Base-by-base conservation (phyloP, 2,329 filamentous ascomycete genomes). In the Cercospora sp. region DNA sequence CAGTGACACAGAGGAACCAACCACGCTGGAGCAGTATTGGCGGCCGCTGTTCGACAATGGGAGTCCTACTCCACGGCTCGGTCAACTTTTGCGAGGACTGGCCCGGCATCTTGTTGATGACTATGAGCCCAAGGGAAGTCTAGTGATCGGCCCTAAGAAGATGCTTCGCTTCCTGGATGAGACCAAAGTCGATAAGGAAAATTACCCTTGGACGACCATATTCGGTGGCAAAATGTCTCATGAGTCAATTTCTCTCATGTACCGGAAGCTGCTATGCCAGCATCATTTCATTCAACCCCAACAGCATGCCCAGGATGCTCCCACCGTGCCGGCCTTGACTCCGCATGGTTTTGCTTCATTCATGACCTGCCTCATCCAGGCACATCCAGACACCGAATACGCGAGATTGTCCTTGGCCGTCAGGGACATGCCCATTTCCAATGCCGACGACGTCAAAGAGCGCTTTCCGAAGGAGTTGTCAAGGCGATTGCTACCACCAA, bases 401-500 rank as follows among this genome's bases (percentile, higher is more conserved):
- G 84, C 86, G 51, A 87, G 93, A 9, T 82, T 97, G 4, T 83
- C 87, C 53, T 88, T 86, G 66, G 87, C 92, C 23, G 86, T 94
- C 3, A 78, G 87, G 3, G 85, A 89, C 55, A 87, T 94, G 79
- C 90, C 92, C 0, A 90, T 96, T 73, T 88, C 78, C 73, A 87
- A 89, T 64, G 84, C 88, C 0, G 83, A 85, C 64, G 86, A 90
- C 59, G 86, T 84, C 70, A 87, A 86, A 10, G 91, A 94, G 78
- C 84, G 91, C 2, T 89, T 96, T 64, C 93, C 93, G 0, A 93
- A 92, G 71, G 89, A 93, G 72, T 84, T 96, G 2, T 89, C 91
- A 0, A 84, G 92, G 48, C 85, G 90, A 62, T 83, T 95, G 3
- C 87, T 96, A 45, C 93, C 93, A 0, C 81, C 82, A 0, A 78